Evolutionary conservation across 208 protist genomes (phyloP), one percentile per base, ranked within the genome.

Genomic region (Crithidia bombi): DNA sequence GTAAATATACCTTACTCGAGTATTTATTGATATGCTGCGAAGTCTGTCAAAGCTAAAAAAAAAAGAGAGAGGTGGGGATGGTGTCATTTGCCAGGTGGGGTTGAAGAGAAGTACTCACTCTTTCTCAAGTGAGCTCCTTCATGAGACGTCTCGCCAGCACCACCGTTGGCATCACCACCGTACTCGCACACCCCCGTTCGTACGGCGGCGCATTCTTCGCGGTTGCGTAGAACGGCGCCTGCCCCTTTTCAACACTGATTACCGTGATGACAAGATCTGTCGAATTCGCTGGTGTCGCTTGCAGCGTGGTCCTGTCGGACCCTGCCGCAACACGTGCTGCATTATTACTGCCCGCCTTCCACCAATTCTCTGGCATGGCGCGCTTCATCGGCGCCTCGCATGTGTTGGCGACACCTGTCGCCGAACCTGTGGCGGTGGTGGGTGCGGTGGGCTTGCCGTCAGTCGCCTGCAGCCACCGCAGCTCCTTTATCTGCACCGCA

Each of bases 161-260:
- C 54, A 79, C 35, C 5, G 85, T 62, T 21, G 85, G 79, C 78
- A 96, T 86, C 28, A 78, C 57, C 17, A 79, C 75, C 6, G 91
- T 94, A 55, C 91, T 96, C 25, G 91, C 91, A 75, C 84, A 89
- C 14, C 74, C 79, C 35, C 91, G 86, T 61, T 75, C 66, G 47
- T 94, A 96, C 63, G 91, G 91, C 23, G 86, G 74, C 9, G 82
- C 70, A 9, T 80, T 57, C 30, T 83, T 84, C 7, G 73, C 65
- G 1, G 75, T 75, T 0, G 82, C 77, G 62, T 94, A 96, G 63
- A 94, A 94, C 11, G 91, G 91, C 25, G 89, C 86, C 61, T 83
- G 79, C 0, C 91, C 91, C 11, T 81, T 75, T 15, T 58, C 41
- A 7, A 96, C 87, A 10, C 74, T 85, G 28, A 96, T 64, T 17